Conservation (phyloP, 2,329 filamentous ascomycete species). For the Sporothrix pallida region DNA sequence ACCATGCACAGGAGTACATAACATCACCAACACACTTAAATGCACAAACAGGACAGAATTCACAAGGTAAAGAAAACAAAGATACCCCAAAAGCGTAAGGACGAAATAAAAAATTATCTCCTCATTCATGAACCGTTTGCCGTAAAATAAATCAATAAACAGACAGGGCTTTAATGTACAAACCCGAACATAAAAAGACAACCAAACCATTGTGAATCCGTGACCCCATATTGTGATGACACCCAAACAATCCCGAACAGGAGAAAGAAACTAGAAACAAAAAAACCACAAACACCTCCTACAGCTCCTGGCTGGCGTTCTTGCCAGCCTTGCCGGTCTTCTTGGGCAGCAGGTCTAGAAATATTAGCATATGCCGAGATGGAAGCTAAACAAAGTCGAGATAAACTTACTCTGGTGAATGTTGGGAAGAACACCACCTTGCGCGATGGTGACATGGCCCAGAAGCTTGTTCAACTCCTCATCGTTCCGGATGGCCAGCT, state of each 20-base stretch:
- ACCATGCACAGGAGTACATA: too few relatives aligned
- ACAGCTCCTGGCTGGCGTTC: constrained; percentile 93
- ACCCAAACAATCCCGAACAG: constrained; percentile 68
- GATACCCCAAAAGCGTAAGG: background rate
- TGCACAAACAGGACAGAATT: background rate
- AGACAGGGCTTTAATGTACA: constrained; percentile 71
- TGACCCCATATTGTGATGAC: constrained; percentile 79
- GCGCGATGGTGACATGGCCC: constrained; percentile 94
- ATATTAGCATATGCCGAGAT: constrained; percentile 37
- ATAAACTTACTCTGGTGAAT: constrained; percentile 92
- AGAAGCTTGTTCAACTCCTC: constrained; percentile 99
- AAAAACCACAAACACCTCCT: constrained; percentile 53
- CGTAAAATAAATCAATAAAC: constrained; percentile 45
- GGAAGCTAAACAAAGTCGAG: background rate
- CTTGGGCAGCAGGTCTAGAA: constrained; percentile 92
- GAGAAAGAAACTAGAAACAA: constrained; percentile 61
- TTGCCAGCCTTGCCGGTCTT: constrained; percentile 97
- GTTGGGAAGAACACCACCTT: constrained; percentile 96
- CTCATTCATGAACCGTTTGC: constrained; percentile 69
- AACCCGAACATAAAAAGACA: constrained; percentile 65
- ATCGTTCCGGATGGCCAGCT: constrained; percentile 99
- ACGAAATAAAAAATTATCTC: constrained; percentile 50
- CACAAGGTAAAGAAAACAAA: too few relatives aligned
- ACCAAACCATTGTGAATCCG: constrained; percentile 75
- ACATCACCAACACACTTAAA: background rate